Evolutionary conservation across 2,329 filamentous ascomycete species (phyloP), one percentile per base, ranked within the genome.

Genomic region (Coniochaeta sp.): DNA sequence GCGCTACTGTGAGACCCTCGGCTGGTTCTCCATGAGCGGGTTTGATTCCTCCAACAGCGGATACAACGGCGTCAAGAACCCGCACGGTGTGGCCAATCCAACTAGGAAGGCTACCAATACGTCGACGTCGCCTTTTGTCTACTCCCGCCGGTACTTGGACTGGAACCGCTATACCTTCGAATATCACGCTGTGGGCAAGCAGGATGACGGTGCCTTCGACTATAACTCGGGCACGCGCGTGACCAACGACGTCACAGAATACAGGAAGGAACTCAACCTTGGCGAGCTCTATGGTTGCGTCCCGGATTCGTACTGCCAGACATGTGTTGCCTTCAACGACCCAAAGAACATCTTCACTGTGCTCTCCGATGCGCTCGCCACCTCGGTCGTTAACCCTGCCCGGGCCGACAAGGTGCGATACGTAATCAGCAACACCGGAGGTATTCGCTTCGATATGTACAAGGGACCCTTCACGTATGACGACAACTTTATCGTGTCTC

Each of bases 81-180:
- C 75, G 6, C 66, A 62, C 42, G 74, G 75, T 22, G 74, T 77
- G 16, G 65, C 70, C 10, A 72, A 75, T 38, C 74, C 75, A 3
- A 70, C 67, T 4, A 77, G 76, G 28, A 76, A 73, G 57, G 79
- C 77, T 1, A 70, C 65, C 1, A 63, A 68, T 4, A 73, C 70
- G 58, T 72, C 72, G 10, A 74, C 70, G 1, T 71, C 77, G 7
- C 73, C 73, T 47, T 75, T 74, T 60, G 65, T 71, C 9, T 87
- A 82, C 66, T 80, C 81, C 3, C 81, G 86, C 8, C 79, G 86
- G 26, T 89, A 88, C 66, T 76, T 89, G 10, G 87, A 89, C 72
- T 89, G 85, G 81, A 89, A 89, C 69, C 79, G 84, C 5, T 74
- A 79, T n/a, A 86, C 84, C 0, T 88, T 89, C 65, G 77, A 81